phyloP scores from a whole-genome alignment of 768 basidiomycete species.

The Agrocybe praecox region DNA sequence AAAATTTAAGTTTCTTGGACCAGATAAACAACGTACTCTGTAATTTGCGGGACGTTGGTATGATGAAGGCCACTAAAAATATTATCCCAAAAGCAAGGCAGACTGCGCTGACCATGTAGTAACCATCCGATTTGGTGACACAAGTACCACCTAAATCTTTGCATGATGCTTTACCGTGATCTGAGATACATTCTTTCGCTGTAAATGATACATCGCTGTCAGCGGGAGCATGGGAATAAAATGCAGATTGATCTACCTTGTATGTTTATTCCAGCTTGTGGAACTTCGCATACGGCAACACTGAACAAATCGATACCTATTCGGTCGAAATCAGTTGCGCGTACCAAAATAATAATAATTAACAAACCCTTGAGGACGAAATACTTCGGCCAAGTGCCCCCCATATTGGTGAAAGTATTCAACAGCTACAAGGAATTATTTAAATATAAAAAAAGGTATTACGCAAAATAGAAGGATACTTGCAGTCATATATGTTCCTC shows the following conservation, averaged over 20 bases:
- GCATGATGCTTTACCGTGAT: slow-evolving; percentile 84
- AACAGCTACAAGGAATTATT: slow-evolving; percentile 61
- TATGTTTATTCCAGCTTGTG: slow-evolving; percentile 54
- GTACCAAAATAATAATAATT: neutral
- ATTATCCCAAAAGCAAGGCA: slow-evolving; percentile 79
- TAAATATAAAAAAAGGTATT: neutral
- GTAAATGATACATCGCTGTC: neutral
- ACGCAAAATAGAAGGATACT: slow-evolving; percentile 24
- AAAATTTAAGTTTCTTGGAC: neutral
- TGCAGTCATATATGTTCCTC: slow-evolving; percentile 99
- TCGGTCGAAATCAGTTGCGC: neutral
- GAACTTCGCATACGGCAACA: slow-evolving; percentile 79
- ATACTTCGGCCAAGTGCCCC: slow-evolving; percentile 97
- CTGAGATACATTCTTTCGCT: slow-evolving; percentile 92
- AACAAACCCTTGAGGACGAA: slow-evolving; percentile 86
- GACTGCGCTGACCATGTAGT: slow-evolving; percentile 81
- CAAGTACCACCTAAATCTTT: slow-evolving; percentile 77
- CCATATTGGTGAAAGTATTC: slow-evolving; percentile 95
- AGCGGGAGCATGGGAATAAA: neutral
- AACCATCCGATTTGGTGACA: slow-evolving; percentile 86
- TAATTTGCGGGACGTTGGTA: slow-evolving; percentile 82
- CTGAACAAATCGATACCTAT: slow-evolving; percentile 88
- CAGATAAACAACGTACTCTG: slow-evolving; percentile 62
- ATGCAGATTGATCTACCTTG: slow-evolving; percentile 40
- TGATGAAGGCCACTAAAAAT: slow-evolving; percentile 73